Conservation (phyloP, 208 protist species). For the Acanthamoeba polyphaga region DNA sequence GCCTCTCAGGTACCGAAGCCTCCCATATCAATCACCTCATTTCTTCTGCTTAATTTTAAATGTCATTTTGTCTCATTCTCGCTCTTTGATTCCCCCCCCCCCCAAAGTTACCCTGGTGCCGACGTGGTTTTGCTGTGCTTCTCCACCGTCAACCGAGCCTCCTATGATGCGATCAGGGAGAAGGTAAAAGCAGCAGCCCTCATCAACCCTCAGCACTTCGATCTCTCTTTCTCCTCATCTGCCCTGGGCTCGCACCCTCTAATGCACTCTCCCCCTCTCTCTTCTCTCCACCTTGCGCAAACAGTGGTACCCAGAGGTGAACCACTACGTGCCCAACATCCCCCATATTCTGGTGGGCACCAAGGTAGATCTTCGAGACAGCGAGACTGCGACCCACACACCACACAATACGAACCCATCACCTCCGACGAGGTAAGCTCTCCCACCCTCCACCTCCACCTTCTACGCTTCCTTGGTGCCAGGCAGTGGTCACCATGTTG, state of each 20-base stretch:
- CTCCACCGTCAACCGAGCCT: constrained; percentile 79
- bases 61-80: background rate
- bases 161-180: constrained; percentile 85
- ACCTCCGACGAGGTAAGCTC: constrained; percentile 80
- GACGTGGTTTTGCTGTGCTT: constrained; percentile 88
- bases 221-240: background rate
- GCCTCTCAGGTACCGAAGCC: constrained; percentile 78
- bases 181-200: constrained; percentile 76
- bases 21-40: no score
- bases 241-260: background rate
- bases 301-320: constrained; percentile 87
- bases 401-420: constrained; percentile 84
- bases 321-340: constrained; percentile 85
- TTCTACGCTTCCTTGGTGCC: no score
- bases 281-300: background rate
- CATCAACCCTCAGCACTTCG: background rate
- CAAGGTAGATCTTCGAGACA: constrained; percentile 86
- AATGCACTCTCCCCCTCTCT: background rate
- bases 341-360: constrained; percentile 84
- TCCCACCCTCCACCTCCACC: no score
- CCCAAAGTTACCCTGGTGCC: constrained; percentile 68
- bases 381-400: constrained; percentile 83
- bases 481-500: background rate
- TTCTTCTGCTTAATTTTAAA: constrained; percentile 10
- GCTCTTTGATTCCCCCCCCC: background rate